Evolutionary conservation across 2,329 filamentous ascomycete genomes (phyloP), one percentile per base, ranked within the genome.

Genomic region (Hypoxylon sp.): DNA sequence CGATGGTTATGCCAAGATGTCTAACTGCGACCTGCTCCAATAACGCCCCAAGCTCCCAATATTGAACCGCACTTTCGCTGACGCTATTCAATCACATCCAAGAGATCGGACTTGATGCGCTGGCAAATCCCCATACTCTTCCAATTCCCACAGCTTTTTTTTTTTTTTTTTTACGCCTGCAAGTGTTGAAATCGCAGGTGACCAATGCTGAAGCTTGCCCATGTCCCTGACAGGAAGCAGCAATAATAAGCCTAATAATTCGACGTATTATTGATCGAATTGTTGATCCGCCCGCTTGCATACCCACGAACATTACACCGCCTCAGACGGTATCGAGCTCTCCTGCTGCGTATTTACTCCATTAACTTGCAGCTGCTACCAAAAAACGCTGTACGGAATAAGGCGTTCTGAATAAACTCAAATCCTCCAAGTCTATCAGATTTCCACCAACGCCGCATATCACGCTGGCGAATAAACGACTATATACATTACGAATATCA

Each of bases 281-380:
- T 59, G 56, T 59, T 59, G 56, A 59, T 48, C 55, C 41, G 36
- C 35, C 53, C 31, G 15, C 23, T 34, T 13, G 34, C 11, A 34
- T 59, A 42, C 30, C 48, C 49, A 48, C 56, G 44, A 46, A 27
- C 41, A 51, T 34, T 41, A 57, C 58, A 61, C 59, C 59, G 59
- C 59, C 45, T 59, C 46, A 42, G 30, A 58, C 56, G 51, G 8
- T 46, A 43, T 55, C 41, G 40, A 42, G 35, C 46, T 51, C 47
- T 44, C 42, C 34, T 20, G 30, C 46, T 47, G 48, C 48, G 53
- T 52, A 47, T 54, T 56, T 55, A 59, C 55, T 50, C 52, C 50
- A 55, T 57, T 51, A 41, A 47, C 52, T 55, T 56, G 59, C 52
- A 57, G 53, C 41, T 50, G 32, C 35, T 27, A 54, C 51, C 50